Percentiles rank a stretch among this genome's conserved stretches.
phyloP scores from a whole-genome alignment of 768 basidiomycete genomes.

The Russula foetens region DNA sequence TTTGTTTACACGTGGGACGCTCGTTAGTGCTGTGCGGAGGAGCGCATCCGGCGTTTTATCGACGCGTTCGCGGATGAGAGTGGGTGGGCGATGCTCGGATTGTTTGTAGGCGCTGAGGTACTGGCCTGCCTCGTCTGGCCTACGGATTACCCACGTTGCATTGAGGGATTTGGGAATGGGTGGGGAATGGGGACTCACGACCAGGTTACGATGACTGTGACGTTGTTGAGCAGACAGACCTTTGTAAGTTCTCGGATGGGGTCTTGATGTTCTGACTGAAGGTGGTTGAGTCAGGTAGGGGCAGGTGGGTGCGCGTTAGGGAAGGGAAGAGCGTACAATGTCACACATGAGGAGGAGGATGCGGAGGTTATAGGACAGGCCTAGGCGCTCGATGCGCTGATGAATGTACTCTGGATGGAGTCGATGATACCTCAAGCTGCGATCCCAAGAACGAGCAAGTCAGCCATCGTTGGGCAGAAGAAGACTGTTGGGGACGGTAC shows the following conservation, averaged over 20 bases:
- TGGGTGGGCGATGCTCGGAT: conserved; percentile 88
- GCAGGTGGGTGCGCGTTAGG: not conserved
- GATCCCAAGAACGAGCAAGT: not conserved
- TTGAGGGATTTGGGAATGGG: too few species aligned
- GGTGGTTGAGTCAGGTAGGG: not conserved
- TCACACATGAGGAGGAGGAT: conserved; percentile 88
- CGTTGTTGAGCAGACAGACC: conserved; percentile 85
- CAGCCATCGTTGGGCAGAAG: not conserved
- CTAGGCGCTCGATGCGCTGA: conserved; percentile 80
- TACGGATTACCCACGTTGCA: conserved; percentile 26
- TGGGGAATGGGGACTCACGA: conserved; percentile 42
- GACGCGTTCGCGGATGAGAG: conserved; percentile 88
- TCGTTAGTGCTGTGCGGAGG: conserved; percentile 75
- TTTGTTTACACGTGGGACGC: conserved; percentile 91
- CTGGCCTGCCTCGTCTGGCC: conserved; percentile 84
- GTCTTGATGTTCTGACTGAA: conserved; percentile 88
- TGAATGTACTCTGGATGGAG: conserved; percentile 97
- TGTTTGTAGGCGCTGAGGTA: conserved; percentile 90
- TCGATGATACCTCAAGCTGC: conserved; percentile 86
- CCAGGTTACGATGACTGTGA: conserved; percentile 90
- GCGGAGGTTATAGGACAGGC: conserved; percentile 70
- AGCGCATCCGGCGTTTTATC: conserved; percentile 84
- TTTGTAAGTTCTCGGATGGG: conserved; percentile 90
- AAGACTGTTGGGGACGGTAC: not conserved
- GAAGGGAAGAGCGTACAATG: conserved; percentile 49